phyloP scores from a whole-genome alignment of 164 flowering plant genomes.

The Stephania japonica region DNA sequence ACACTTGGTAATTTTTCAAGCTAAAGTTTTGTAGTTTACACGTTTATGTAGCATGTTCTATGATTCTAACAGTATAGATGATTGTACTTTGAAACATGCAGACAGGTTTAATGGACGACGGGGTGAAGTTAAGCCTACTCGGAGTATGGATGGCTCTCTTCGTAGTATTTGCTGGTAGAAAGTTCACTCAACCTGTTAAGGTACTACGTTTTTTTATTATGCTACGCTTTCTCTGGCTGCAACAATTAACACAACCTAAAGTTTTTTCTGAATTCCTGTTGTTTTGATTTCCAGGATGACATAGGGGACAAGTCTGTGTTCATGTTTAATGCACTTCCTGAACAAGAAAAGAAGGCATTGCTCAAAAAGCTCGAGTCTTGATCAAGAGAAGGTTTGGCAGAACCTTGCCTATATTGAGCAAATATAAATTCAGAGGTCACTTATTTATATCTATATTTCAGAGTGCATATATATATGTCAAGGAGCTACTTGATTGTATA shows the following conservation, averaged over 20 bases:
- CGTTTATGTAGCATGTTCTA: neutral
- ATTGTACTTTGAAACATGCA: constrained; percentile 26
- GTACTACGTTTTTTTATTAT: constrained; percentile 24
- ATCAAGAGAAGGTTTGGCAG: constrained; percentile 28
- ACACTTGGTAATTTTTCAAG: constrained; percentile 59
- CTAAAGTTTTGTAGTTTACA: neutral
- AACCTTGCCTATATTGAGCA: neutral
- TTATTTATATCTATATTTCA: neutral
- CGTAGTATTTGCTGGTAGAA: constrained; percentile 74
- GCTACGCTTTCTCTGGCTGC: neutral
- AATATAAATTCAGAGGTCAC: neutral
- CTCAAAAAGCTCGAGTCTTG: constrained; percentile 42
- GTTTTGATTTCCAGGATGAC: constrained; percentile 54
- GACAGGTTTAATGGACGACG: constrained; percentile 76
- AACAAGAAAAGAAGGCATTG: constrained; percentile 61
- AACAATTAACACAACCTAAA: neutral
- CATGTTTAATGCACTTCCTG: constrained; percentile 68
- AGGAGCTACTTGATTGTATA: neutral
- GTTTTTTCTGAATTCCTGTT: constrained; percentile 6
- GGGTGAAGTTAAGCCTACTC: constrained; percentile 49
- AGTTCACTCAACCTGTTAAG: constrained; percentile 93
- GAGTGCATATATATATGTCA: neutral
- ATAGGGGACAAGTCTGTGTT: constrained; percentile 89
- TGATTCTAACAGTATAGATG: too few relatives aligned
- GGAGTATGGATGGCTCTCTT: constrained; percentile 85